These are phyloP conservation scores for Loxodes magnus DNA, from an alignment of 73 alveolate genomes.

Conservation along the genomic window DNA sequence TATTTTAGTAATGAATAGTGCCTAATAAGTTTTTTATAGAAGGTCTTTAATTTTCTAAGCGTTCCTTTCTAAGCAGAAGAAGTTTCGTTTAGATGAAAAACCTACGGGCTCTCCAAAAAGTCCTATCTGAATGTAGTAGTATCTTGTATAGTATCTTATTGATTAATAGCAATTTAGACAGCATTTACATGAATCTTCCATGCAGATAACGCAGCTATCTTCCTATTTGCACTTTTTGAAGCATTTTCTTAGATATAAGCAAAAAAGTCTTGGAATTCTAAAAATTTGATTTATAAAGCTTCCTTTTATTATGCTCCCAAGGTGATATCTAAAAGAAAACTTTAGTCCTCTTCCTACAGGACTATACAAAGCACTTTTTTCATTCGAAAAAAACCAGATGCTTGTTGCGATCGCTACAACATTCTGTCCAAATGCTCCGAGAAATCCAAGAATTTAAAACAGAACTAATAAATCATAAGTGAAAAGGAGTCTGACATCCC, in stretches of 20 bases:
- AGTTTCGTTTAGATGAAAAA: not conserved
- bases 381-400: conserved; percentile 13
- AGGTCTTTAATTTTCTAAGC: not conserved
- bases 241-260: too few relatives aligned
- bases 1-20: not conserved
- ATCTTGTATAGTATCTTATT: not conserved
- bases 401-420: not conserved
- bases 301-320: too few relatives aligned
- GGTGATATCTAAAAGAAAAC: not conserved
- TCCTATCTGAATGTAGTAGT: not conserved
- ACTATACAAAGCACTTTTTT: not conserved
- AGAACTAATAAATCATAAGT: conserved; percentile 3
- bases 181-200: conserved; percentile 1
- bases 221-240: too few relatives aligned
- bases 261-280: too few relatives aligned
- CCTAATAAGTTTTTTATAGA: not conserved
- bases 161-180: conserved; percentile 1
- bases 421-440: conserved; percentile 10
- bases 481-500: not conserved
- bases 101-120: not conserved
- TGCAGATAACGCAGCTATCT: conserved; percentile 2
- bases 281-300: too few relatives aligned
- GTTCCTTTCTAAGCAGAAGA: not conserved
- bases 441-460: not conserved
- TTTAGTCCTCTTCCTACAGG: conserved; percentile 11